Conservation (phyloP, 441 rosid genomes). For the Croton setiger region DNA sequence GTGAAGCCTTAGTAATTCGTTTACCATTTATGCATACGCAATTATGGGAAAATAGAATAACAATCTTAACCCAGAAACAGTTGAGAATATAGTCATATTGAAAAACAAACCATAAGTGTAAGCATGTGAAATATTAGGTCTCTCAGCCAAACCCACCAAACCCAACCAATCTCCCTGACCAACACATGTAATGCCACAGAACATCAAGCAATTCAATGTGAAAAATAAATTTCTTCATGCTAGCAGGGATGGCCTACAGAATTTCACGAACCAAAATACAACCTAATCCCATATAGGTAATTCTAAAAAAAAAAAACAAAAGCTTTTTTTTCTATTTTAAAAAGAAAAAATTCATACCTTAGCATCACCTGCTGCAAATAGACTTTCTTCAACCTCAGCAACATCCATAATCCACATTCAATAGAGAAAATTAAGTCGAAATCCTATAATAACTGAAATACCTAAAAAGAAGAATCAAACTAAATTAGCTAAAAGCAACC, state of each 20-base stretch:
- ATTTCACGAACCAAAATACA: not conserved
- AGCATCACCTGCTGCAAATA: slow-evolving; percentile 91
- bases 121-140: not conserved
- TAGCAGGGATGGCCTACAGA: not conserved
- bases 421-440: slow-evolving; percentile 25
- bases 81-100: not conserved
- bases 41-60: not conserved
- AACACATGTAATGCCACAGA: not conserved
- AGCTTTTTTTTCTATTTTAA: no score
- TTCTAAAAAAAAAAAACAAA: not conserved
- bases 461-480: slow-evolving; percentile 8
- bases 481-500: slow-evolving; percentile 20
- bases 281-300: not conserved
- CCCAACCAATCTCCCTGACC: slow-evolving; percentile 6
- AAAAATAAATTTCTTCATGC: not conserved
- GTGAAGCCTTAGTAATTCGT: not conserved
- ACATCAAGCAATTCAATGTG: not conserved
- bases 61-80: slow-evolving; percentile 5
- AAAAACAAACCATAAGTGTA: not conserved
- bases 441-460: slow-evolving; percentile 39
- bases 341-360: slow-evolving; percentile 52
- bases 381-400: slow-evolving; percentile 81
- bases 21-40: not conserved
- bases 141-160: slow-evolving; percentile 9
- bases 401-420: slow-evolving; percentile 67